A percentile compares a stretch with the other conserved stretches of the same genome.
Evolutionary conservation across 108 stramenopile genomes (phyloP).

Genomic region (Skeletonema menzelii): DNA sequence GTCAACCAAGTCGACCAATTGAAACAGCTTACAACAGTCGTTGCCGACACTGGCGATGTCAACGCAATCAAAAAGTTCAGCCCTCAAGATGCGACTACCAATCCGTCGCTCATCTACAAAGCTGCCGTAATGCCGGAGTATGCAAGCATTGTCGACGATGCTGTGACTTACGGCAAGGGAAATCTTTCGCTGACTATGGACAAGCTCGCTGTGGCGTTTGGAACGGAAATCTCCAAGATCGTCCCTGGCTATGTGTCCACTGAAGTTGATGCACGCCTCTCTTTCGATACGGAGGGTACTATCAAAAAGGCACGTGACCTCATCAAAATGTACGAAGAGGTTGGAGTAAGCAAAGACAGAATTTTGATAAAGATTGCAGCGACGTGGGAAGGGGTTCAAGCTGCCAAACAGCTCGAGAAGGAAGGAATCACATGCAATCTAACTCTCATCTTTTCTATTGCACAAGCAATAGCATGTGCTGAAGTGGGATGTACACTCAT

Average conservation of each 20-base stretch:
- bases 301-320: slow-evolving; percentile 93
- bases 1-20: slow-evolving; percentile 70
- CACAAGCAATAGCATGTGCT: slow-evolving; percentile 98
- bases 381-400: slow-evolving; percentile 98
- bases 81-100: slow-evolving; percentile 98
- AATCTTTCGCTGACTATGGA: slow-evolving; percentile 84
- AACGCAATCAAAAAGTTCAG: slow-evolving; percentile 87
- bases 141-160: slow-evolving; percentile 80
- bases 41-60: slow-evolving; percentile 90
- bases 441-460: slow-evolving; percentile 94
- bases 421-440: slow-evolving; percentile 99
- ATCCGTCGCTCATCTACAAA: slow-evolving; percentile 96
- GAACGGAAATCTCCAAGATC: slow-evolving; percentile 95
- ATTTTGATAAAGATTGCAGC: slow-evolving; percentile 98
- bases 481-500: slow-evolving; percentile 96
- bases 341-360: slow-evolving; percentile 90
- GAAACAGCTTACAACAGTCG: slow-evolving; percentile 82
- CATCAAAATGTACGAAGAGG: slow-evolving; percentile 92
- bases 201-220: slow-evolving; percentile 97
- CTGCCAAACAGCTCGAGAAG: slow-evolving; percentile 90
- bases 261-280: slow-evolving; percentile 98
- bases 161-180: slow-evolving; percentile 82
- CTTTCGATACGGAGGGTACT: slow-evolving; percentile 96
- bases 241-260: slow-evolving; percentile 99
- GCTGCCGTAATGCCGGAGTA: slow-evolving; percentile 83